Evolutionary conservation across 169 alveolate genomes (phyloP).

Genomic region (Plasmodium coatneyi): DNA sequence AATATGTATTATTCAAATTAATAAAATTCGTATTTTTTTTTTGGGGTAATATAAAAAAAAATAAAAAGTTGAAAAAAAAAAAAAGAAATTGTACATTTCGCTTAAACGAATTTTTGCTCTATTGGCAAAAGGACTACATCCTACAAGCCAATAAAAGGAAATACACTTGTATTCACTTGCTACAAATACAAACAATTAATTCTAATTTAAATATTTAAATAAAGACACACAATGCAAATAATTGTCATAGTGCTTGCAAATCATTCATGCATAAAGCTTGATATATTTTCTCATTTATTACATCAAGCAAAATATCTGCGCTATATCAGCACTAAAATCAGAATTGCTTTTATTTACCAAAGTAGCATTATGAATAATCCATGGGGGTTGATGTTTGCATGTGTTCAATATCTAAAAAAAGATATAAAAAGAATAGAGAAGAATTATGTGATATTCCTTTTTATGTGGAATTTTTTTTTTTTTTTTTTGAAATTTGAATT

Average conservation of each 20-base stretch:
- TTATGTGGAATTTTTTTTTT: neutral
- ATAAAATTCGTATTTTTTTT: neutral
- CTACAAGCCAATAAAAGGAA: neutral
- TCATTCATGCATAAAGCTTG: neutral
- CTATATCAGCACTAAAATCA: neutral
- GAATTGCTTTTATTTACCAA: neutral
- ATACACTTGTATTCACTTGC: neutral
- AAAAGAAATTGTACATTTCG: neutral
- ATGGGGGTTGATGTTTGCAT: neutral
- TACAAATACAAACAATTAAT: neutral
- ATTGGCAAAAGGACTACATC: neutral
- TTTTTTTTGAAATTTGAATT: neutral
- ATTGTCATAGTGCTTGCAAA: neutral
- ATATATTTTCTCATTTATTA: neutral
- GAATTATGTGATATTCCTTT: neutral
- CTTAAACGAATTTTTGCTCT: neutral
- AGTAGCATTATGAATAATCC: neutral
- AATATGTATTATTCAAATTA: neutral
- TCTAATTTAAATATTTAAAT: neutral
- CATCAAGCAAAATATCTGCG: neutral
- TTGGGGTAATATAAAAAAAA: neutral
- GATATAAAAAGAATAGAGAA: neutral
- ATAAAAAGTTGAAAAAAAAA: neutral
- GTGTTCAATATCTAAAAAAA: neutral
- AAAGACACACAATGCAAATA: neutral